Conservation (phyloP, 2,329 filamentous ascomycete genomes). For the Thielaviopsis ethacetica region DNA sequence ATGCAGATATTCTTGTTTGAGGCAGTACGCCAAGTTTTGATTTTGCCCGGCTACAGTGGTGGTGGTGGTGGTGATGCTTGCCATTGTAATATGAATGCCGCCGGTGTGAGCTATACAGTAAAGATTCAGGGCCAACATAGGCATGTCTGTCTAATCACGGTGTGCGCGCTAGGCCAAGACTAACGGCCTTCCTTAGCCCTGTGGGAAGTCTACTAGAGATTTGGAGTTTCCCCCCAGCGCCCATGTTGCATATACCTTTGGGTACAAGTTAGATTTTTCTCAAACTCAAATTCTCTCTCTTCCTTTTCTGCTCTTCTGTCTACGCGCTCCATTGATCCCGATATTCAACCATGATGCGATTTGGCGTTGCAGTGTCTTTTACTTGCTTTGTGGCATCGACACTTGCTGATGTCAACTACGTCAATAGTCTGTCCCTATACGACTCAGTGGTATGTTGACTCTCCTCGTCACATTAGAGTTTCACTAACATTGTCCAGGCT, state of each 20-base stretch:
- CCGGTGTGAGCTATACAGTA: too few species aligned
- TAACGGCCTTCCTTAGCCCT: neutral
- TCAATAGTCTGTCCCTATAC: conserved; percentile 28
- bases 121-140: too few species aligned
- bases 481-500: conserved; percentile 21
- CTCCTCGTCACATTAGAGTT: conserved; percentile 2
- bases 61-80: neutral
- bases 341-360: neutral
- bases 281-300: neutral
- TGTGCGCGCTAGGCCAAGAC: neutral
- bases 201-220: neutral
- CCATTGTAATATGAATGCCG: too few species aligned
- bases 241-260: neutral
- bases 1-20: neutral
- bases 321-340: neutral
- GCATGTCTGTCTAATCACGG: neutral
- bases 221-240: neutral
- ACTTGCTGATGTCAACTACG: conserved; percentile 21
- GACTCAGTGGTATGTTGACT: conserved; percentile 22
- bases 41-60: neutral
- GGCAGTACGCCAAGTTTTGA: neutral
- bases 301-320: neutral
- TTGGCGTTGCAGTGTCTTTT: neutral
- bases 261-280: neutral
- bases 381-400: neutral